Conservation (phyloP, 2,329 filamentous ascomycete species). For the Diaporthe longicolla region DNA sequence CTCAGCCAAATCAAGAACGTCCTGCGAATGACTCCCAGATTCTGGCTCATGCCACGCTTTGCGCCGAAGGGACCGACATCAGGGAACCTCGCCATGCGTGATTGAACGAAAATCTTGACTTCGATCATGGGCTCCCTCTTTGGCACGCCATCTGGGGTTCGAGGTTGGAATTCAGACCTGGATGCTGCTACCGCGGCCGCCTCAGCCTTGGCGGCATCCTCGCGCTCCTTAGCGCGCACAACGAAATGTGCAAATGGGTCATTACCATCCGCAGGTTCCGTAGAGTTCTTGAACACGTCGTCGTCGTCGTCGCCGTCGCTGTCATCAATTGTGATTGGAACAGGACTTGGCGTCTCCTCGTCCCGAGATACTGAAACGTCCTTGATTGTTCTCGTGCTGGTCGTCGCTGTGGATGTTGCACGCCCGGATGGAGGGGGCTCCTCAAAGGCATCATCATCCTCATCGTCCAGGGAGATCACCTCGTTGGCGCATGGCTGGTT, state of each 20-base stretch:
- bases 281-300: constrained; percentile 21
- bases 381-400: constrained; percentile 37
- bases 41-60: constrained; percentile 36
- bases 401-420: background rate
- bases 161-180: constrained; percentile 40
- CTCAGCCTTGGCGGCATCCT: constrained; percentile 46
- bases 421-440: background rate
- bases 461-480: constrained; percentile 46
- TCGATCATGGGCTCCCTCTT: constrained; percentile 16
- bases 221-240: constrained; percentile 56
- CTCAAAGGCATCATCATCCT: constrained; percentile 44
- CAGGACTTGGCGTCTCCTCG: constrained; percentile 12
- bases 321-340: constrained; percentile 45
- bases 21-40: constrained; percentile 33
- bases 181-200: constrained; percentile 45
- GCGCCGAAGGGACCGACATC: constrained; percentile 40
- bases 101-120: constrained; percentile 77
- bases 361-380: constrained; percentile 24
- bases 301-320: constrained; percentile 39
- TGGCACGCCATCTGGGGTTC: background rate
- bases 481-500: constrained; percentile 22
- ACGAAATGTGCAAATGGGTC: constrained; percentile 64
- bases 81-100: constrained; percentile 68
- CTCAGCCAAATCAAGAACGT: constrained; percentile 23
- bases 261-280: constrained; percentile 51